phyloP scores from a whole-genome alignment of 1,284 basidiomycete species.

The Leccinum fuscescens region DNA sequence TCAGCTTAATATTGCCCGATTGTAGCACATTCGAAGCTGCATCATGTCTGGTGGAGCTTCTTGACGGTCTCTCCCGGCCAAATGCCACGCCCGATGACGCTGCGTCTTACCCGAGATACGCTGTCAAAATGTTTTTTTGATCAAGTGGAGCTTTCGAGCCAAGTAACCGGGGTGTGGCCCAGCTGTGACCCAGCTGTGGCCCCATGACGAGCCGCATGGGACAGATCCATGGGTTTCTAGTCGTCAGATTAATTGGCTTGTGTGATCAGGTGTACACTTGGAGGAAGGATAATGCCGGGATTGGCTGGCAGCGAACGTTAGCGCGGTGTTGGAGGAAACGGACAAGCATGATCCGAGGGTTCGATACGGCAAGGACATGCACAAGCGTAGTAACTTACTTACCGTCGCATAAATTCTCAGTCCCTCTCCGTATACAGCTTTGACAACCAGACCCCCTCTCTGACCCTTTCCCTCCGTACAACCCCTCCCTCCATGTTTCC shows the following conservation, averaged over 20 bases:
- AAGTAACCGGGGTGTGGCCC: not conserved
- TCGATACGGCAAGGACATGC: constrained; percentile 11
- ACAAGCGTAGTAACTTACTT: constrained; percentile 1
- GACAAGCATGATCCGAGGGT: constrained; percentile 22
- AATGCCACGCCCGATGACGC: not conserved
- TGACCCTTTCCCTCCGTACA: not conserved
- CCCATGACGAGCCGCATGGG: not conserved
- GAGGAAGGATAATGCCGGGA: not conserved
- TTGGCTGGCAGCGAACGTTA: not conserved
- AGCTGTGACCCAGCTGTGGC: constrained; percentile 1
- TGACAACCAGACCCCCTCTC: constrained; percentile 3
- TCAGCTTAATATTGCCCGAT: not conserved
- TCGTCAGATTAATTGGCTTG: not conserved
- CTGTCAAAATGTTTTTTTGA: not conserved
- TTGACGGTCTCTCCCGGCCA: not conserved
- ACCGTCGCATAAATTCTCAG: constrained; percentile 28
- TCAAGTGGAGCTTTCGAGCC: constrained; percentile 14
- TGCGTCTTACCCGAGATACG: not conserved
- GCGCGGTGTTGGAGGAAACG: constrained; percentile 15
- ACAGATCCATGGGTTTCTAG: not conserved
- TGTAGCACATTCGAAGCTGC: not conserved
- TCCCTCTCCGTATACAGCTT: constrained; percentile 1
- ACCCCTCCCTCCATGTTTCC: not conserved
- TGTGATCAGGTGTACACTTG: not conserved
- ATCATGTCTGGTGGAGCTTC: not conserved